A percentile compares a stretch with the other conserved stretches of the same genome.
phyloP scores from a whole-genome alignment of 2,329 filamentous ascomycete genomes.

The Aspergillus awamori region DNA sequence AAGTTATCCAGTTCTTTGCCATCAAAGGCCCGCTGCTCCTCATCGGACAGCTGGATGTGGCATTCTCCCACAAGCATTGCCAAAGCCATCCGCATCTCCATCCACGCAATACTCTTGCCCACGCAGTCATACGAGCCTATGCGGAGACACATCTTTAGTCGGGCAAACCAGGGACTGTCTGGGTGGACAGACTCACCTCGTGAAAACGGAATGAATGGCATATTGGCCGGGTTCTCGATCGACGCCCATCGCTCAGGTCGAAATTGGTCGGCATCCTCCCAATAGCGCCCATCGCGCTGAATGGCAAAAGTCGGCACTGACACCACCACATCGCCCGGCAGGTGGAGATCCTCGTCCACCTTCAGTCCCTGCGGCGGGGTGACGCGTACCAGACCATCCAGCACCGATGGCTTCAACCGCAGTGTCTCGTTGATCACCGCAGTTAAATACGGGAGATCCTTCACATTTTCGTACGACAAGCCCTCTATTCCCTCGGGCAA shows the following conservation, averaged over 20 bases:
- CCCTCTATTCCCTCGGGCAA: neutral
- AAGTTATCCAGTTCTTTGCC: neutral
- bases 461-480: neutral
- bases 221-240: neutral
- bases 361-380: slow-evolving; percentile 40
- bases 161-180: neutral
- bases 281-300: slow-evolving; percentile 12
- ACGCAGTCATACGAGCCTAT: neutral
- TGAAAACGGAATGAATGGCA: neutral
- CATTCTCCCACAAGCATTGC: neutral
- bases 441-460: slow-evolving; percentile 29
- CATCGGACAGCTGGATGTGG: neutral
- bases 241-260: slow-evolving; percentile 7
- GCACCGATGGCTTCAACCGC: slow-evolving; percentile 43
- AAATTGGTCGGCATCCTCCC: slow-evolving; percentile 3
- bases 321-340: slow-evolving; percentile 14
- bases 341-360: slow-evolving; percentile 12
- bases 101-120: neutral
- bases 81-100: neutral
- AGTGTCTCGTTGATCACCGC: slow-evolving; percentile 39
- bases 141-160: too few relatives aligned
- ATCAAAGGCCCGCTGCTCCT: neutral
- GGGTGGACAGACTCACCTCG: neutral
- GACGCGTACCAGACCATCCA: slow-evolving; percentile 39
- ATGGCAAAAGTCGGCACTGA: slow-evolving; percentile 11